Evolutionary conservation across 768 basidiomycete species (phyloP), one percentile per base, ranked within the genome.

Genomic region (Rhodotorula kratochvilovae): DNA sequence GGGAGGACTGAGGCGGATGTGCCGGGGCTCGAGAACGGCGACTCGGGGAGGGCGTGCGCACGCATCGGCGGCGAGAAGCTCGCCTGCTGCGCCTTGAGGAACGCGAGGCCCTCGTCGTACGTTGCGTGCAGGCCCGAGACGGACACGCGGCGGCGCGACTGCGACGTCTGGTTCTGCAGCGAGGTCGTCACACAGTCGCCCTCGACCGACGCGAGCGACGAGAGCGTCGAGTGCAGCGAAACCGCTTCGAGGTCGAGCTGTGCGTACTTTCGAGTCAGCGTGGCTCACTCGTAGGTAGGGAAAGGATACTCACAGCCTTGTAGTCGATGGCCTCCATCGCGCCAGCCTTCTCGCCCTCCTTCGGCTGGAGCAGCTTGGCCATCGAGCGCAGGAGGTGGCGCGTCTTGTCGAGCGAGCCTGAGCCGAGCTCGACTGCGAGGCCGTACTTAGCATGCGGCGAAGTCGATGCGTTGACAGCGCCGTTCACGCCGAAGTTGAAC

Each of bases 201-300:
- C 33, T 73, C 72, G 39, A 66, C 61, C 31, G 67, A 50, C 8
- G 64, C 67, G 81, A 99, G 87, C 76, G 87, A 83, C 29, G 81
- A 81, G 35, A 98, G 85, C 15, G 91, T 90, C 45, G 92, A 87
- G 68, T 87, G 85, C 35, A 98, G 87, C 78, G 96, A 93, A 59
- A 85, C 86, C 75, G 88, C 84, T 79, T 96, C 92, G 42, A 98
- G 87, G 78, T 98, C 96, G 63, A 99, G 89, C 29, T 95, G 92
- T 82, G 90, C 91, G 79, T 93, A 94, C 3, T 86, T 13, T 89
- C 77, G 15, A 43, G 50, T 13, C 25, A 23, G 78, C 78, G 10
- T 76, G 39, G 27, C 12, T 58, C 23, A 27, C 43, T 42, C 33
- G 23, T 10, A 29, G 77, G 78, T 29, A 11, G 48, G 48, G 21